Evolutionary conservation across 768 basidiomycete genomes (phyloP).

Genomic region (Saitozyma sp.): DNA sequence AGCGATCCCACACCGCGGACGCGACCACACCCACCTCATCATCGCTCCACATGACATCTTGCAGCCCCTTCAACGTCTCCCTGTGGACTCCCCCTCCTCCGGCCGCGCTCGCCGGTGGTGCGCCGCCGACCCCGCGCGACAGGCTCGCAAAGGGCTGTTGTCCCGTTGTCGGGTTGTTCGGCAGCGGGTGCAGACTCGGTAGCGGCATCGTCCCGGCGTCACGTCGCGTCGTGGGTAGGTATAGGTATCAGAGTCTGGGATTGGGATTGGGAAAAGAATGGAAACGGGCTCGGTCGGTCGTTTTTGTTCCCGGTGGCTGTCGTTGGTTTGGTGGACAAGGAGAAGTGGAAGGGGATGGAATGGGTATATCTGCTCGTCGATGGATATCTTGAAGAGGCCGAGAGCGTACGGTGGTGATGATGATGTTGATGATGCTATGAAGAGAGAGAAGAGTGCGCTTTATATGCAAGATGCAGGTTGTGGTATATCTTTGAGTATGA

Average conservation of each 20-base stretch:
- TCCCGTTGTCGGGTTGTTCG: conserved; percentile 44
- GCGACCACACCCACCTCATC: conserved; percentile 49
- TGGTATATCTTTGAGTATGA: too few relatives aligned
- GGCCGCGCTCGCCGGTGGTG: conserved; percentile 25
- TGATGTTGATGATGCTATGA: too few relatives aligned
- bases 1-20: background rate
- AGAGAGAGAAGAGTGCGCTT: too few relatives aligned
- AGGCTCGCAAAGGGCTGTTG: conserved; percentile 29
- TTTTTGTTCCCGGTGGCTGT: too few relatives aligned
- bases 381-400: background rate
- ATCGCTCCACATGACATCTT: conserved; percentile 53
- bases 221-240: background rate
- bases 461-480: too few relatives aligned
- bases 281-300: too few relatives aligned
- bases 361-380: conserved; percentile 4
- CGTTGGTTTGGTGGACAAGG: background rate
- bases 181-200: conserved; percentile 41
- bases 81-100: conserved; percentile 41
- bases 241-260: background rate
- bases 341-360: background rate
- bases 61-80: conserved; percentile 50
- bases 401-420: too few relatives aligned
- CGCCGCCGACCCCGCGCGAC: conserved; percentile 7
- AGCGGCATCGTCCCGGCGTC: conserved; percentile 19
- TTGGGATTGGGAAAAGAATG: too few relatives aligned